These are phyloP conservation scores for Diddensiella santjacobensis DNA, from an alignment of 805 yeast species.

Conservation along the genomic window DNA sequence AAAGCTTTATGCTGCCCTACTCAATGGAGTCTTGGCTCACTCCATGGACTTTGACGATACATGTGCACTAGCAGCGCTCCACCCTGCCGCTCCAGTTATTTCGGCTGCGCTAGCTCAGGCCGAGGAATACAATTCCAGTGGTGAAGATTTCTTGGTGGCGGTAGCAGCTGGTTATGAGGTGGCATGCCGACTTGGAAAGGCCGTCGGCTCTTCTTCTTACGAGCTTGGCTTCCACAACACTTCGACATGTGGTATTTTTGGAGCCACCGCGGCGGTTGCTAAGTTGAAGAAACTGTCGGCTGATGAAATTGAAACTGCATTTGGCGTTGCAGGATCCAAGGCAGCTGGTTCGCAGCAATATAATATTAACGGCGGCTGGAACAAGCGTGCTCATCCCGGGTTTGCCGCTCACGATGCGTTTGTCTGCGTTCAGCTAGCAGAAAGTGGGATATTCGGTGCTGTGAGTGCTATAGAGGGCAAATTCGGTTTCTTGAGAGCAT, in stretches of 20 bases:
- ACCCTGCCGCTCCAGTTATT: constrained; percentile 1
- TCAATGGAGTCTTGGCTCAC: neutral
- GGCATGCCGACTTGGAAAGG: neutral
- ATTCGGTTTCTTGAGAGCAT: neutral
- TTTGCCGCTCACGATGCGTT: neutral
- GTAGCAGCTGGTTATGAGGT: constrained; percentile 3
- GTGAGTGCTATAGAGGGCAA: neutral
- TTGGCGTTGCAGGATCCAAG: neutral
- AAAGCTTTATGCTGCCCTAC: neutral
- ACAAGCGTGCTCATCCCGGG: neutral
- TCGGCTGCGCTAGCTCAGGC: constrained; percentile 1
- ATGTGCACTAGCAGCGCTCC: neutral
- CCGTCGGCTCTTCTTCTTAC: neutral
- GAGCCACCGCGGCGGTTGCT: neutral
- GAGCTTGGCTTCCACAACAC: neutral
- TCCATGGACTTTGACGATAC: constrained; percentile 4
- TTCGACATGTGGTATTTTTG: neutral
- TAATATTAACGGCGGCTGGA: neutral
- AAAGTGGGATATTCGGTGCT: neutral
- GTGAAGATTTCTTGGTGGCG: constrained; percentile 1
- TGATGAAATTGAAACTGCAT: neutral
- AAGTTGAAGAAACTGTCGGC: neutral
- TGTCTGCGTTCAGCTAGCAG: neutral
- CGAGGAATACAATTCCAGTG: neutral
- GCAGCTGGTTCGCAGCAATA: neutral